phyloP scores from a whole-genome alignment of 768 basidiomycete genomes.

The Chalciporus pseudorubinellus region DNA sequence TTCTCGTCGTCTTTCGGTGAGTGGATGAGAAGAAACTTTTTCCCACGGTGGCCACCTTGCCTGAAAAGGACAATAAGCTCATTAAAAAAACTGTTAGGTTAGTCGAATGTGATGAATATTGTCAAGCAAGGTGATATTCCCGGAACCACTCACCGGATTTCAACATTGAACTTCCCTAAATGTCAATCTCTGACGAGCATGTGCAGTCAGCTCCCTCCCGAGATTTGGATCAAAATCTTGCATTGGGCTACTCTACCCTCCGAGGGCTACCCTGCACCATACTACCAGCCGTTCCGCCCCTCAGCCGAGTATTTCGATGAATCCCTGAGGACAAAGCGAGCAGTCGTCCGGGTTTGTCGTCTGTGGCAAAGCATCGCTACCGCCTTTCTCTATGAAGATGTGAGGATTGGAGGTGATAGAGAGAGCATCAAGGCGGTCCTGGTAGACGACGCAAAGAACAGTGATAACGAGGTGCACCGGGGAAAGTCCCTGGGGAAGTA shows the following conservation, averaged over 20 bases:
- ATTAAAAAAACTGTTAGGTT: too few species aligned
- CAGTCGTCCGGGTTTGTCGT: constrained; percentile 55
- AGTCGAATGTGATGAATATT: too few species aligned
- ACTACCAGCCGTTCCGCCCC: constrained; percentile 49
- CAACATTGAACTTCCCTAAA: too few species aligned
- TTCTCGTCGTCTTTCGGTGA: too few species aligned
- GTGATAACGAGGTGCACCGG: too few species aligned
- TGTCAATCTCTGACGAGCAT: background rate
- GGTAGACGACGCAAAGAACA: constrained; percentile 3
- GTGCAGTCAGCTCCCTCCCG: constrained; percentile 40
- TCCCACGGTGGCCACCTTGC: too few species aligned
- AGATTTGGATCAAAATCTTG: constrained; percentile 56
- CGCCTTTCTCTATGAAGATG: constrained; percentile 53
- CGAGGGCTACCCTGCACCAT: constrained; percentile 26
- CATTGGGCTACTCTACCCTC: constrained; percentile 38
- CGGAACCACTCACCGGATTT: too few species aligned
- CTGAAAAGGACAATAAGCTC: too few species aligned
- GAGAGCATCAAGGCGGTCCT: constrained; percentile 35
- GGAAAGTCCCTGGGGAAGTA: constrained; percentile 29
- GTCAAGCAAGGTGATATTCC: too few species aligned
- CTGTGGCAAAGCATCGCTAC: constrained; percentile 50
- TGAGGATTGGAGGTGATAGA: constrained; percentile 39
- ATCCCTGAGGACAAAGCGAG: constrained; percentile 34
- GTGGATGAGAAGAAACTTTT: too few species aligned
- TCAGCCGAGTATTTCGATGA: constrained; percentile 30